Evolutionary conservation across 1,284 basidiomycete species (phyloP).

Genomic region (Lignosus rhinocerotis): DNA sequence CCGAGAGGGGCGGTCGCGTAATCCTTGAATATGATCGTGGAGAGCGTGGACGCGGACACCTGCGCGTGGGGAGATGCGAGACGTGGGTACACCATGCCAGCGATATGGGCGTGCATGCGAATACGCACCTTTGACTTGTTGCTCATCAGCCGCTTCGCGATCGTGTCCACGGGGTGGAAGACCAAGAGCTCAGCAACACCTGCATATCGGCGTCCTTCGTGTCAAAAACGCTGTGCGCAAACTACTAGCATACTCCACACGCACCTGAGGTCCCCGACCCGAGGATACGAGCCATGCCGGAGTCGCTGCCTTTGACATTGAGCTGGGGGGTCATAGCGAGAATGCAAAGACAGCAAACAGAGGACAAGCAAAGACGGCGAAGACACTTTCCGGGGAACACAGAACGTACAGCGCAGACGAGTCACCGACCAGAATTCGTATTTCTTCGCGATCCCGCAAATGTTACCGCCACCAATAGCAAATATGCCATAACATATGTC

Average conservation of each 20-base stretch:
- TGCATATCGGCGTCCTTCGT: conserved; percentile 31
- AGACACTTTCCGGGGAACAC: background rate
- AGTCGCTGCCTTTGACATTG: conserved; percentile 76
- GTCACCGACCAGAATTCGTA: no score
- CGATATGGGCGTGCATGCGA: background rate
- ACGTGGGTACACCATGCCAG: conserved; percentile 1
- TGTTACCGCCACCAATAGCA: no score
- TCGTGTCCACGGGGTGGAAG: conserved; percentile 93
- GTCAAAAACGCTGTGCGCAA: background rate
- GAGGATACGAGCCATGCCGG: conserved; percentile 86
- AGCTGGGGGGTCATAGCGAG: conserved; percentile 60
- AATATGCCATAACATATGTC: no score
- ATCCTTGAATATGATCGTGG: conserved; percentile 86
- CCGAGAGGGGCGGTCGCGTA: conserved; percentile 70
- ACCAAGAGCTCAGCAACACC: conserved; percentile 93
- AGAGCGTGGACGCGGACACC: conserved; percentile 66
- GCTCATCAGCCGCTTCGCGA: conserved; percentile 97
- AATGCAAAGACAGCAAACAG: background rate
- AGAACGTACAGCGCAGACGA: background rate
- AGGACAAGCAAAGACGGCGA: conserved; percentile 4
- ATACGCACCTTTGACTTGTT: conserved; percentile 79
- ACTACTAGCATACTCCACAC: conserved; percentile 19
- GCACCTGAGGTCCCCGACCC: conserved; percentile 91
- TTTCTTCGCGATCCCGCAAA: no score
- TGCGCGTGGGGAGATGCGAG: conserved; percentile 29